Base-by-base conservation (phyloP, 1,139 yeast species). In the Spencermartinsiella ligniputridi region DNA sequence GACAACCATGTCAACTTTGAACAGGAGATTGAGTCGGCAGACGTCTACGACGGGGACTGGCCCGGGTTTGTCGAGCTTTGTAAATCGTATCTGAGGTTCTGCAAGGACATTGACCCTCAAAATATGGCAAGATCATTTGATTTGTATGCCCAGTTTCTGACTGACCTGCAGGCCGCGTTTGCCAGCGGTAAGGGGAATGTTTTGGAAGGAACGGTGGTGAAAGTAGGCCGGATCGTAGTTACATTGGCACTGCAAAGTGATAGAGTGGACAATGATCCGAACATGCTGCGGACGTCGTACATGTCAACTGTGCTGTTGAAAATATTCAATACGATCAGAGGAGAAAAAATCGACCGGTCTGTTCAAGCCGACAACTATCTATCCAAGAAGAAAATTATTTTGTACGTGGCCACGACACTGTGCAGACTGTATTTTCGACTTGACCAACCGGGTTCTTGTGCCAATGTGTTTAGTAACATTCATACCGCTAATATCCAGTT, bases 391-490 rank as follows among this genome's bases (percentile, higher is more conserved):
- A 64, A 72, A 12, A 68, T 82, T 21, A 68, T 84, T 29, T 57
- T 83, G 33, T 75, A 71, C 51, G 69, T 83, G 11, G 82, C 86
- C 3, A 73, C 73, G 20, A 68, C 72, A 42, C 64, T 85, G 36
- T 84, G 92, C 60, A 70, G 75, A 49, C 67, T 79, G 1, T 86
- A 86, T 60, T 82, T 81, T 61, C 69, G 67, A 43, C 71, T 83
- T 33, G 76, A 72, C 38, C 81, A 79, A 40, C 88, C 90, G 2
- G 68, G 81, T 44, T 68, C 83, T 11, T 84, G 94, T 60, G 78
- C 84, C 25, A 84, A 83, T 57, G 84, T 86, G 38, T 83, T 84
- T 61, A 76, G 87, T 35, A 85, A 84, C 58, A 77, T 85, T 69
- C 81, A 79, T 53, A 79, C 80, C 24, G 76, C 87, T 17, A 68